These are phyloP conservation scores for Fusarium xylarioides DNA, from an alignment of 2,329 filamentous ascomycete species.

Conservation along the genomic window DNA sequence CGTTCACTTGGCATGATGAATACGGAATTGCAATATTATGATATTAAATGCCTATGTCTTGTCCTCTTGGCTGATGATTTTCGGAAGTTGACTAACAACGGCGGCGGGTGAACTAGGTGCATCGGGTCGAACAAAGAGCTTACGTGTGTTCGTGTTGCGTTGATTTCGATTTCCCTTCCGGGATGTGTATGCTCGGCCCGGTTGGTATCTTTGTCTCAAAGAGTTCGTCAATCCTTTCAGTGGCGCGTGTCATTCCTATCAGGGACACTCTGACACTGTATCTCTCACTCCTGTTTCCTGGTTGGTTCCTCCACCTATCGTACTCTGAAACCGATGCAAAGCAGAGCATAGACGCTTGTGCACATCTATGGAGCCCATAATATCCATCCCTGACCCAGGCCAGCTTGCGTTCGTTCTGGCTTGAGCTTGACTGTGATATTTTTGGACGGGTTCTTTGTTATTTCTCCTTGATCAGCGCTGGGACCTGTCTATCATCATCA, in stretches of 20 bases:
- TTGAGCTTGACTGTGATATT: conserved; percentile 24
- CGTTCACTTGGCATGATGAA: conserved; percentile 16
- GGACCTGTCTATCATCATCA: conserved; percentile 32
- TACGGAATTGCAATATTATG: conserved; percentile 8
- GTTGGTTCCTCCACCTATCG: conserved; percentile 21
- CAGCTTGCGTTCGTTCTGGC: conserved; percentile 6
- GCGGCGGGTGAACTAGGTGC: neutral
- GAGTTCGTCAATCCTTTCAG: conserved; percentile 1
- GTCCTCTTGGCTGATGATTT: conserved; percentile 12
- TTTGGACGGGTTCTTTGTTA: conserved; percentile 9
- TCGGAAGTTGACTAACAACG: neutral
- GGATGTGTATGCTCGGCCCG: conserved; percentile 26
- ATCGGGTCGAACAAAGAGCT: conserved; percentile 9
- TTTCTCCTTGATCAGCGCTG: conserved; percentile 23
- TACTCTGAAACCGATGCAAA: conserved; percentile 33
- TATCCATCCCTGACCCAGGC: conserved; percentile 9
- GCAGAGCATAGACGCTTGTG: conserved; percentile 30
- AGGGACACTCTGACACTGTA: conserved; percentile 34
- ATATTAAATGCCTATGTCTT: conserved; percentile 7
- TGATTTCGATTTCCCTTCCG: conserved; percentile 5
- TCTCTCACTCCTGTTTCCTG: conserved; percentile 31
- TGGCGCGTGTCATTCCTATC: conserved; percentile 20
- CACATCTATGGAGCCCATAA: conserved; percentile 25
- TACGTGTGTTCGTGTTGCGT: conserved; percentile 27
- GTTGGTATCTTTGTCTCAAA: conserved; percentile 27